Evolutionary conservation across 2,329 filamentous ascomycete genomes (phyloP).

Genomic region (Aspergillus intermedius): DNA sequence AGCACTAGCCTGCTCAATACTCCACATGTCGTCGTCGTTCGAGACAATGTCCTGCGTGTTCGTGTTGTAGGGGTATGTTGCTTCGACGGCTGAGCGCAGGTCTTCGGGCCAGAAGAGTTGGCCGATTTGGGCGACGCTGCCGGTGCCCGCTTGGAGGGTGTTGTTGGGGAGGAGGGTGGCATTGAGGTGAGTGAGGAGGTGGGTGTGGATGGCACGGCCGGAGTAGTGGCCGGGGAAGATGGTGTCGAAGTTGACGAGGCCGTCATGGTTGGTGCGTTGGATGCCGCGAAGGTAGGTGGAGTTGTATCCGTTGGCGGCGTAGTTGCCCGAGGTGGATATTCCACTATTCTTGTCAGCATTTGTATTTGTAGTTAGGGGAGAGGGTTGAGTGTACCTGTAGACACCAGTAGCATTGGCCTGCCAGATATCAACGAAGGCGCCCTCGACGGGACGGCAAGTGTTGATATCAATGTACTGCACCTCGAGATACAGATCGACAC

Average conservation of each 20-base stretch:
- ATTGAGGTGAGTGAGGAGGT: constrained; percentile 42
- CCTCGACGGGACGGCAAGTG: constrained; percentile 36
- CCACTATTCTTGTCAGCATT: constrained; percentile 12
- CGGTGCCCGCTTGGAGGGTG: constrained; percentile 39
- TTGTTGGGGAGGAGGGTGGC: constrained; percentile 36
- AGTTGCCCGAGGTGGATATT: constrained; percentile 22
- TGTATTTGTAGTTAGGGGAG: constrained; percentile 14
- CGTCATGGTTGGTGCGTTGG: constrained; percentile 41
- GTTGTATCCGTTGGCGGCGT: constrained; percentile 25
- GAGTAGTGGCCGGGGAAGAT: constrained; percentile 44
- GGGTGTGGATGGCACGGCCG: constrained; percentile 45
- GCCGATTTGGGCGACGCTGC: constrained; percentile 43
- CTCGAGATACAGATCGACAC: constrained; percentile 41
- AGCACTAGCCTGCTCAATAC: constrained; percentile 35
- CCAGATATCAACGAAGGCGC: constrained; percentile 42
- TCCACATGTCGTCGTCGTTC: constrained; percentile 41
- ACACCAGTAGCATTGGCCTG: constrained; percentile 43
- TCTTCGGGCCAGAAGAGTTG: constrained; percentile 47
- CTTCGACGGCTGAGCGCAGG: constrained; percentile 39
- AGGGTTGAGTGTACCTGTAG: constrained; percentile 32
- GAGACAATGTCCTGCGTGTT: constrained; percentile 28
- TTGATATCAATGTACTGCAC: constrained; percentile 43
- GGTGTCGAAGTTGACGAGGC: constrained; percentile 46
- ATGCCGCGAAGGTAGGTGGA: constrained; percentile 46
- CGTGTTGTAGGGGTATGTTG: constrained; percentile 31